Conservation (phyloP, 495 filamentous ascomycete species). For the Pyrenula aspistea region DNA sequence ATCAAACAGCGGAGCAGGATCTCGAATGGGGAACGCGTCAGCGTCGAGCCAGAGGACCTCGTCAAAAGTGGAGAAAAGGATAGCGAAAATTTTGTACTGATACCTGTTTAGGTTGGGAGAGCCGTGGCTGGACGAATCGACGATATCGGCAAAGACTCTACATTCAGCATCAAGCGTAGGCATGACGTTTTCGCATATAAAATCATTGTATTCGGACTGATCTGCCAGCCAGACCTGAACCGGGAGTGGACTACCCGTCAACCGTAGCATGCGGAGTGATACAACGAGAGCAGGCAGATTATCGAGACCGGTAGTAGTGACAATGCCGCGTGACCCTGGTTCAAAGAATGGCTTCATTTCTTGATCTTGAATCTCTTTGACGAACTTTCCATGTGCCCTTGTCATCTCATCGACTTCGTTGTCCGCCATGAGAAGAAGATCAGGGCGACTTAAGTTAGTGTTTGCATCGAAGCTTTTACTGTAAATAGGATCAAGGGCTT, state of each 20-base stretch:
- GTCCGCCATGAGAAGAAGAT: conserved; percentile 21
- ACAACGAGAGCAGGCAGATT: conserved; percentile 29
- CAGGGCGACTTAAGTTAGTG: conserved; percentile 12
- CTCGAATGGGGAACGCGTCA: conserved; percentile 28
- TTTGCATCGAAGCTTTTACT: background rate
- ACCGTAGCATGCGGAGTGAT: conserved; percentile 36
- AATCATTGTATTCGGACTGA: conserved; percentile 25
- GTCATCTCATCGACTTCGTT: conserved; percentile 22
- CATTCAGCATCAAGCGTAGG: conserved; percentile 32
- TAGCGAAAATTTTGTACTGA: conserved; percentile 37
- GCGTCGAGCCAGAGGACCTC: conserved; percentile 40
- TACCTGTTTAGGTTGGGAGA: conserved; percentile 19
- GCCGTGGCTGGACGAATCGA: conserved; percentile 8
- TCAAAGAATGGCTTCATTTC: conserved; percentile 18
- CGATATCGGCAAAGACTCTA: conserved; percentile 21
- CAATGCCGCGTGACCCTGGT: conserved; percentile 36
- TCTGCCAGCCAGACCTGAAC: conserved; percentile 39
- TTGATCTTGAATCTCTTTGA: conserved; percentile 20
- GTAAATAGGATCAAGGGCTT: background rate
- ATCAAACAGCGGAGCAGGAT: conserved; percentile 34
- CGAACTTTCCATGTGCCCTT: conserved; percentile 29
- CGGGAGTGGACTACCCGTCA: conserved; percentile 34
- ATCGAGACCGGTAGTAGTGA: conserved; percentile 33
- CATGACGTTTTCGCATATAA: conserved; percentile 33
- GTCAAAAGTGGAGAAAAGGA: conserved; percentile 38